Conservation (phyloP, 2,329 filamentous ascomycete species). For the Purpureocillium lavendulum region DNA sequence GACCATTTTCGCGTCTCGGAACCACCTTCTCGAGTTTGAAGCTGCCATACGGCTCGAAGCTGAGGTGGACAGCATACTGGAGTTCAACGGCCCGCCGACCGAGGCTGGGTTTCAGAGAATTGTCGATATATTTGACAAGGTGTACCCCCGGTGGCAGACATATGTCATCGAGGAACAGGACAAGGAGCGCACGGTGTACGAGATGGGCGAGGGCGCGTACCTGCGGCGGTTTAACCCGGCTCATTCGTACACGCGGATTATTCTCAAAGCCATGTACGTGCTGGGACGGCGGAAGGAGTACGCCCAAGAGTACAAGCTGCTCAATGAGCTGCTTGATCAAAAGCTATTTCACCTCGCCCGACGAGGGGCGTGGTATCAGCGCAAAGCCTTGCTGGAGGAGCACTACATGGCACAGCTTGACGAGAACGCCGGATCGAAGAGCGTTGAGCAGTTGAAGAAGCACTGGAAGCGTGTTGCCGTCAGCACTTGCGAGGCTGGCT, state of each 20-base stretch:
- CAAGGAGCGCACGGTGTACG: conserved; percentile 71
- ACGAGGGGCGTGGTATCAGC: conserved; percentile 89
- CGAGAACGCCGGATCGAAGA: conserved; percentile 26
- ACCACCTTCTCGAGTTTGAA: conserved; percentile 79
- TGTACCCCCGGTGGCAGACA: conserved; percentile 73
- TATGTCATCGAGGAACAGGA: conserved; percentile 65
- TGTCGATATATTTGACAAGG: conserved; percentile 60
- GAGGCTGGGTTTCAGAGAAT: conserved; percentile 59
- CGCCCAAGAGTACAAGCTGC: conserved; percentile 62
- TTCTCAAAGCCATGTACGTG: conserved; percentile 77
- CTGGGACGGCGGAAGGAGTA: conserved; percentile 79
- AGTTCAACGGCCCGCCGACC: conserved; percentile 64
- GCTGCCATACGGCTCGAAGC: conserved; percentile 75
- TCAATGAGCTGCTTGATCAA: conserved; percentile 70
- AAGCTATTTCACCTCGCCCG: conserved; percentile 77
- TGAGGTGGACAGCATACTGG: conserved; percentile 71
- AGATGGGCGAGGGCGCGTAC: conserved; percentile 80
- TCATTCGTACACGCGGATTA: conserved; percentile 87
- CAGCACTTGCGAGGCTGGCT: conserved; percentile 73
- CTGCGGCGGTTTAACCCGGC: conserved; percentile 82
- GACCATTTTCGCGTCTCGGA: conserved; percentile 76
- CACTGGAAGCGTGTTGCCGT: conserved; percentile 74
- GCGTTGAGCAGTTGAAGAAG: conserved; percentile 56
- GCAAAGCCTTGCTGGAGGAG: conserved; percentile 88
- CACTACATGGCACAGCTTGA: conserved; percentile 75